A percentile compares a stretch with the other conserved stretches of the same genome.
These are phyloP conservation scores for Omphalotus guepiniiformis DNA, from an alignment of 768 basidiomycete species.

Conservation along the genomic window DNA sequence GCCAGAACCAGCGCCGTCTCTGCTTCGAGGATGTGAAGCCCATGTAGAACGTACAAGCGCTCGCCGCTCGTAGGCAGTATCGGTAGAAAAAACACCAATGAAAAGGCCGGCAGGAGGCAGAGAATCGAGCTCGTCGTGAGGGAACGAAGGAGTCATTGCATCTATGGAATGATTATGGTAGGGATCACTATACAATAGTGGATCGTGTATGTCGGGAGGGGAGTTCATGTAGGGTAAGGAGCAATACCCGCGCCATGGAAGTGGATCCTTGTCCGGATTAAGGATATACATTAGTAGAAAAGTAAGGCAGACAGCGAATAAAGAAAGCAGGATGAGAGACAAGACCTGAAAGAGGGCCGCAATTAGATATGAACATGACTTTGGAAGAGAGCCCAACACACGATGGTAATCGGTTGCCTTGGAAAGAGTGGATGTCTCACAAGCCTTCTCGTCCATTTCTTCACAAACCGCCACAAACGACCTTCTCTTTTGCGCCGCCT, in stretches of 20 bases:
- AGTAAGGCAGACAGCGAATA: slow-evolving; percentile 80
- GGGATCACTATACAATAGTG: slow-evolving; percentile 20
- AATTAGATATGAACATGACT: slow-evolving; percentile 5
- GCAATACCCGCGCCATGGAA: slow-evolving; percentile 95
- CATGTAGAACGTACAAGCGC: slow-evolving; percentile 87
- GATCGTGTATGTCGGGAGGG: slow-evolving; percentile 38
- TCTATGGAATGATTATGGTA: slow-evolving; percentile 32
- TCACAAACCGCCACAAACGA: slow-evolving; percentile 44
- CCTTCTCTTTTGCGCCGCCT: slow-evolving; percentile 51
- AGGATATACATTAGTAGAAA: slow-evolving; percentile 87
- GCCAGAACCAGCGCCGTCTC: slow-evolving; percentile 65
- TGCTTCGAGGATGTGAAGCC: slow-evolving; percentile 78
- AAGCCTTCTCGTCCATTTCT: slow-evolving; percentile 50
- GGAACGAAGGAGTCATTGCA: slow-evolving; percentile 46
- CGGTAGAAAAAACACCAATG: slow-evolving; percentile 87
- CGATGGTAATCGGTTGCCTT: slow-evolving; percentile 76
- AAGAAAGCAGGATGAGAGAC: slow-evolving; percentile 68
- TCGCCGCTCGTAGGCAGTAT: slow-evolving; percentile 78
- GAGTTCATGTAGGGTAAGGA: slow-evolving; percentile 54
- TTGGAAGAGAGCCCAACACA: slow-evolving; percentile 32
- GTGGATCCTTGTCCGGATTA: slow-evolving; percentile 92
- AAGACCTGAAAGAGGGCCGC: slow-evolving; percentile 46
- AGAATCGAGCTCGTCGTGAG: slow-evolving; percentile 65
- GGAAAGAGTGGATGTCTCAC: slow-evolving; percentile 76
- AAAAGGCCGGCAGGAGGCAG: slow-evolving; percentile 84